These are phyloP conservation scores for Hypsizygus marmoreus DNA, from an alignment of 768 basidiomycete species.

Conservation along the genomic window DNA sequence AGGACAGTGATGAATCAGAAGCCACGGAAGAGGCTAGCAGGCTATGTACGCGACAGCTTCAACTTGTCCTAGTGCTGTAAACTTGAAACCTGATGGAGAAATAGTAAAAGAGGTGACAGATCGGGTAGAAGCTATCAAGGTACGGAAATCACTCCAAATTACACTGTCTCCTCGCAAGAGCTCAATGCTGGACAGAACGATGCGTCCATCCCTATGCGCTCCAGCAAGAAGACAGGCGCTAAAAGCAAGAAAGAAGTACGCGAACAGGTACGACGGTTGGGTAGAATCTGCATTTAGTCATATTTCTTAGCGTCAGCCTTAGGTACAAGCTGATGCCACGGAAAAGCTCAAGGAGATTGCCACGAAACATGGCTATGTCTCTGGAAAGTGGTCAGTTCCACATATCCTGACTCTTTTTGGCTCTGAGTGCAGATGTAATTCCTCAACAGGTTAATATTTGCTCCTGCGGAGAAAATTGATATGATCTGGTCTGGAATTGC, in stretches of 20 bases:
- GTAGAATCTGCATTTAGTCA: too few species aligned
- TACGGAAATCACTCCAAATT: slow-evolving; percentile 19
- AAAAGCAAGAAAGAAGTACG: slow-evolving; percentile 77
- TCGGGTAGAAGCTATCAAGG: slow-evolving; percentile 64
- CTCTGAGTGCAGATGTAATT: neutral
- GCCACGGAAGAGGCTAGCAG: slow-evolving; percentile 49
- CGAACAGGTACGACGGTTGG: slow-evolving; percentile 59
- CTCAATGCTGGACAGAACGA: too few species aligned
- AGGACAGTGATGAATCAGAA: slow-evolving; percentile 22
- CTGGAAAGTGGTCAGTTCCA: slow-evolving; percentile 73
- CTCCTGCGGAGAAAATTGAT: slow-evolving; percentile 62
- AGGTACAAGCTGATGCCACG: slow-evolving; percentile 64
- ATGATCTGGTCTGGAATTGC: slow-evolving; percentile 63
- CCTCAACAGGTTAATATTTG: slow-evolving; percentile 63
- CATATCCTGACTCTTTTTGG: too few species aligned
- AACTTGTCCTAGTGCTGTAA: neutral
- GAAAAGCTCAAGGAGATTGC: slow-evolving; percentile 62
- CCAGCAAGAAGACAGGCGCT: slow-evolving; percentile 70
- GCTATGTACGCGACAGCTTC: slow-evolving; percentile 37
- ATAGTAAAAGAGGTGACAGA: slow-evolving; percentile 61
- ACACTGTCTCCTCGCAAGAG: too few species aligned
- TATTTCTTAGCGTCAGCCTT: too few species aligned
- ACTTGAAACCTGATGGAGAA: neutral
- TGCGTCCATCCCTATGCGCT: slow-evolving; percentile 60
- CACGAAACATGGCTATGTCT: slow-evolving; percentile 50